These are phyloP conservation scores for Aspergillus sergii DNA, from an alignment of 2,329 filamentous ascomycete genomes.

Conservation along the genomic window DNA sequence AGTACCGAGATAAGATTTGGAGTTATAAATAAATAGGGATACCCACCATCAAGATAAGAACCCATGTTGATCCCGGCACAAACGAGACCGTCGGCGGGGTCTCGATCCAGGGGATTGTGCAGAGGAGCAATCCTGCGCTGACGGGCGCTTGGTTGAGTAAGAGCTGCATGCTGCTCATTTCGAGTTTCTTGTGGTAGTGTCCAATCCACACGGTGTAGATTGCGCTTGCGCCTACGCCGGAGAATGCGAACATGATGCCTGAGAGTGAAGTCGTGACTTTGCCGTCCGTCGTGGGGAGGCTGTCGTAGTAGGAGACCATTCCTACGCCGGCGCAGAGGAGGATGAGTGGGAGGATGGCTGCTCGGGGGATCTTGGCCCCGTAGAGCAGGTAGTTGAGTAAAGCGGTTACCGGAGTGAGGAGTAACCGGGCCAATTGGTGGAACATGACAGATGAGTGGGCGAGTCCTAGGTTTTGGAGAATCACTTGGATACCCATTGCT, in stretches of 20 bases:
- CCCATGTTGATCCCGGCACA: constrained; percentile 22
- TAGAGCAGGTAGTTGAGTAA: constrained; percentile 23
- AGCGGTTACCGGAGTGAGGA: constrained; percentile 22
- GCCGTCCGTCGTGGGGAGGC: constrained; percentile 14
- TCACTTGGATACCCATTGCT: constrained; percentile 26
- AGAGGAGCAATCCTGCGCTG: constrained; percentile 20
- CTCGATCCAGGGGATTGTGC: constrained; percentile 21
- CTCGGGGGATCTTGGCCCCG: constrained; percentile 18
- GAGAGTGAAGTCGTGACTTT: constrained; percentile 16
- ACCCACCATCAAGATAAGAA: constrained; percentile 19
- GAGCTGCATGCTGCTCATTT: constrained; percentile 27
- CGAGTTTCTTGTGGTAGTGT: constrained; percentile 21
- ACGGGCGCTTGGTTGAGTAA: constrained; percentile 25
- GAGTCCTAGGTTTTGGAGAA: constrained; percentile 25
- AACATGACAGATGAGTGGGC: constrained; percentile 27
- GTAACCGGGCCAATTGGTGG: constrained; percentile 24
- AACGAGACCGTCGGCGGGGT: constrained; percentile 13
- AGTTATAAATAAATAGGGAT: background rate
- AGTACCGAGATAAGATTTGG: too few species aligned
- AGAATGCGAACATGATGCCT: constrained; percentile 22
- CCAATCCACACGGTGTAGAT: constrained; percentile 26
- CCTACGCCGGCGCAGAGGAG: constrained; percentile 24
- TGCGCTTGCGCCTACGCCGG: constrained; percentile 23
- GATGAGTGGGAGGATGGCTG: constrained; percentile 17
- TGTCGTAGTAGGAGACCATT: constrained; percentile 26